Percentiles rank a stretch among this genome's conserved stretches.
phyloP scores from a whole-genome alignment of 371 early-diverging fungal genomes.

The Mucor indicus region DNA sequence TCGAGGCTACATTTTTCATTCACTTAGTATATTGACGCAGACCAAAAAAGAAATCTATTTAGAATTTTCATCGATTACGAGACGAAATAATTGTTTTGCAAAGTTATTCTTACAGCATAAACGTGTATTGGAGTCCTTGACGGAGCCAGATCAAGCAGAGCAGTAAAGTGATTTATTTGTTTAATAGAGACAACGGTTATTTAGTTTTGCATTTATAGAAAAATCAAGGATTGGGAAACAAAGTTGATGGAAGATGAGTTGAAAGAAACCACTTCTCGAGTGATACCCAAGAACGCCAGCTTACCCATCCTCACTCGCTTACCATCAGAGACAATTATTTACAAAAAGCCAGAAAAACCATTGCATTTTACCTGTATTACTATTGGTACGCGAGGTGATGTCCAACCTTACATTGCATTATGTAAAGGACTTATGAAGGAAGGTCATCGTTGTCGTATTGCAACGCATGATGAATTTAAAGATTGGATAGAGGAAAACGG shows the following conservation, averaged over 20 bases:
- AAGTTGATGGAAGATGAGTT: slow-evolving; percentile 24
- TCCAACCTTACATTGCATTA: slow-evolving; percentile 83
- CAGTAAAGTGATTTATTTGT: slow-evolving; percentile 2
- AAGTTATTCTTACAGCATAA: slow-evolving; percentile 30
- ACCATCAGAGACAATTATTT: slow-evolving; percentile 12
- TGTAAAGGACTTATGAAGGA: slow-evolving; percentile 71
- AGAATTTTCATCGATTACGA: slow-evolving; percentile 38
- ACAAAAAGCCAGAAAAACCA: slow-evolving; percentile 36
- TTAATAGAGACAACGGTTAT: neutral
- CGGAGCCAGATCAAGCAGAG: slow-evolving; percentile 11
- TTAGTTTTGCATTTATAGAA: slow-evolving; percentile 3
- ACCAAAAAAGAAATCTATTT: slow-evolving; percentile 31
- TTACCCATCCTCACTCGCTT: slow-evolving; percentile 23
- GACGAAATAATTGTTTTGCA: slow-evolving; percentile 46
- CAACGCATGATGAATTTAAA: slow-evolving; percentile 74
- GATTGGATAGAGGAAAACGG: slow-evolving; percentile 75
- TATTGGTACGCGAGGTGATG: slow-evolving; percentile 87
- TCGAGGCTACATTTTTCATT: slow-evolving; percentile 30
- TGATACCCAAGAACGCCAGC: slow-evolving; percentile 8
- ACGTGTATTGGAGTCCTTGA: slow-evolving; percentile 12
- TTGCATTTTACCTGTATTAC: slow-evolving; percentile 78
- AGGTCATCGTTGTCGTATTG: slow-evolving; percentile 75
- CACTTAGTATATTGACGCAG: slow-evolving; percentile 18
- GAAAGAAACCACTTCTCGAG: neutral
- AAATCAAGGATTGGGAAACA: slow-evolving; percentile 33